Percentiles rank a stretch among this genome's conserved stretches.
phyloP scores from a whole-genome alignment of 345 rosid genomes.

The Sonneratia caseolaris region DNA sequence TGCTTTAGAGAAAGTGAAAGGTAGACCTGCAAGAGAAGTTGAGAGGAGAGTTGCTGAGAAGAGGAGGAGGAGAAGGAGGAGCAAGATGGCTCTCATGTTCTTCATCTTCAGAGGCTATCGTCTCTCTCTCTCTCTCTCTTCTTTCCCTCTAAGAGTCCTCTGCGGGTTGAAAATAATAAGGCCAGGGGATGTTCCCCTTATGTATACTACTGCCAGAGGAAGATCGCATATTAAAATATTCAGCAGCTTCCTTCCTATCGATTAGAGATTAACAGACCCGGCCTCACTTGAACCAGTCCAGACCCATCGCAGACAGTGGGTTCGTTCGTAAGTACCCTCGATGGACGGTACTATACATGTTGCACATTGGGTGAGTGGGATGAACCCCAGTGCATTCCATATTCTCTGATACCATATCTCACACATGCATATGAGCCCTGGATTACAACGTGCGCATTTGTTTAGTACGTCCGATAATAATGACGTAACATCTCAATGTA shows the following conservation, averaged over 20 bases:
- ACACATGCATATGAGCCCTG: too few species aligned
- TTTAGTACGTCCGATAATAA: too few species aligned
- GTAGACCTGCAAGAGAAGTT: constrained; percentile 10
- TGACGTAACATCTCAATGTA: too few species aligned
- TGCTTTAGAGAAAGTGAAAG: neutral
- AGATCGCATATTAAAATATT: neutral
- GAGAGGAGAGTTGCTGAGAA: constrained; percentile 5
- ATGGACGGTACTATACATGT: too few species aligned
- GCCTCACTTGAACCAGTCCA: too few species aligned
- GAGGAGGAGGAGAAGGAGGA: constrained; percentile 11
- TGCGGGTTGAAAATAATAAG: neutral
- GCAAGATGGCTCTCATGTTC: constrained; percentile 8
- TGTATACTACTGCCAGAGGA: neutral
- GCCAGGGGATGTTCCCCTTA: neutral
- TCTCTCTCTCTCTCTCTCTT: neutral
- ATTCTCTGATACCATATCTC: too few species aligned
- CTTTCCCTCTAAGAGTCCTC: constrained; percentile 4
- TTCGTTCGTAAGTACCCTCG: too few species aligned
- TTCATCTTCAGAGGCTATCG: constrained; percentile 8
- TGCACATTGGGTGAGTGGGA: too few species aligned
- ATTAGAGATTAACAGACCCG: too few species aligned
- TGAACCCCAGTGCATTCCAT: too few species aligned
- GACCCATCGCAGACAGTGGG: too few species aligned
- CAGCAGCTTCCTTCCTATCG: neutral
- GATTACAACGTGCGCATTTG: too few species aligned